phyloP scores from a whole-genome alignment of 164 flowering plant species.

The Annona squamosa region DNA sequence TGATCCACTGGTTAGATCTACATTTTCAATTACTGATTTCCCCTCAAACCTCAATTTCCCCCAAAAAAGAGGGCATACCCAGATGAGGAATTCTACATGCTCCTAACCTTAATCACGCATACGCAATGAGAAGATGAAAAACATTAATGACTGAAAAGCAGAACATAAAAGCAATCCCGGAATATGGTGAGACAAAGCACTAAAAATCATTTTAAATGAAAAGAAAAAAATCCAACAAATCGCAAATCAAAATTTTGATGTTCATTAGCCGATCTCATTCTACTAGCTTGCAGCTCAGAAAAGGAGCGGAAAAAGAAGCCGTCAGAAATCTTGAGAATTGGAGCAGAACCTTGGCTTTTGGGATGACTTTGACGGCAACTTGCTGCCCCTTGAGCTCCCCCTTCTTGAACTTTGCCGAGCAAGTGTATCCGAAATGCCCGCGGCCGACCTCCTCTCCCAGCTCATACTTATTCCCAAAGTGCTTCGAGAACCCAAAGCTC shows the following conservation, averaged over 20 bases:
- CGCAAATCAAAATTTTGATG: background rate
- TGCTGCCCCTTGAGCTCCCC: conserved; percentile 70
- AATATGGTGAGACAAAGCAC: background rate
- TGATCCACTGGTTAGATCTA: background rate
- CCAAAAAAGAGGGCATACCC: background rate
- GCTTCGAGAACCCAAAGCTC: conserved; percentile 76
- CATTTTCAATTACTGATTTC: background rate
- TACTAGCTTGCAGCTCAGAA: background rate
- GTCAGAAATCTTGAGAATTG: background rate
- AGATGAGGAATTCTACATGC: background rate
- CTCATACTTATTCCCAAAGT: conserved; percentile 66
- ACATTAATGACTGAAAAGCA: background rate
- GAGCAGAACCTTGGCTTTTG: conserved; percentile 54
- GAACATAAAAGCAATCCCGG: background rate
- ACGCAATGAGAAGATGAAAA: background rate
- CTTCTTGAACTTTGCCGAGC: conserved; percentile 60
- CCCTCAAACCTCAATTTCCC: background rate
- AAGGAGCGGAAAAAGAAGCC: background rate
- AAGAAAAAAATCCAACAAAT: background rate
- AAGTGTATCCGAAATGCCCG: conserved; percentile 87
- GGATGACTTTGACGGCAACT: conserved; percentile 80
- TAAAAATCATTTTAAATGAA: too few relatives aligned
- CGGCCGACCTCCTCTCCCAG: conserved; percentile 81
- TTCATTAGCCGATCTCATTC: background rate
- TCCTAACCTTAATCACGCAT: background rate